Percentiles rank a stretch among this genome's conserved stretches.
phyloP scores from a whole-genome alignment of 1,284 basidiomycete genomes.

The Pseudozyma thailandica region DNA sequence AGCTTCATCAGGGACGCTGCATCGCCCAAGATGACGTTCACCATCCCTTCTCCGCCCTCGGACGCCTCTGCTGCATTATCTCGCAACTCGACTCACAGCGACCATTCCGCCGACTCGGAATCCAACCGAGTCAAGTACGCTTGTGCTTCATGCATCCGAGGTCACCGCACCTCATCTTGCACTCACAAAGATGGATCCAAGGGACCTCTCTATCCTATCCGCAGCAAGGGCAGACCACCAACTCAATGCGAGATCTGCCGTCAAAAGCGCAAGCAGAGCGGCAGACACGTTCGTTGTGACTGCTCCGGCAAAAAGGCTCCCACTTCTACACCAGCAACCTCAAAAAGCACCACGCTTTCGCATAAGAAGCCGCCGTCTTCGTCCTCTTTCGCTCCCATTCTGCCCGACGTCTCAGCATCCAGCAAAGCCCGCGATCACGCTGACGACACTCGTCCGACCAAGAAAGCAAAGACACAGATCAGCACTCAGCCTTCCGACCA shows the following conservation, averaged over 20 bases:
- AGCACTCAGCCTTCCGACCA: background rate
- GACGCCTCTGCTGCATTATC: background rate
- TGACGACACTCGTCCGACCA: conserved; percentile 12
- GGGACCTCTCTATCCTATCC: conserved; percentile 54
- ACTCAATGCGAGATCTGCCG: conserved; percentile 61
- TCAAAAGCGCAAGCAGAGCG: conserved; percentile 50
- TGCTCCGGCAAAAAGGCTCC: conserved; percentile 33
- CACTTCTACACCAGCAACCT: background rate
- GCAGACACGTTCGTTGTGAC: conserved; percentile 55
- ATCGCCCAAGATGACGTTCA: conserved; percentile 13
- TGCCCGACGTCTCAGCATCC: conserved; percentile 2
- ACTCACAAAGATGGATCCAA: conserved; percentile 63
- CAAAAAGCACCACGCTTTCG: background rate
- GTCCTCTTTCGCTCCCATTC: conserved; percentile 7
- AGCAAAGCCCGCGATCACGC: background rate
- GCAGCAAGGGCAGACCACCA: conserved; percentile 56
- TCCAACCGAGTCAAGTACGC: conserved; percentile 54
- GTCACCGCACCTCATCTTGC: conserved; percentile 60
- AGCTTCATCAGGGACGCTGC: conserved; percentile 4
- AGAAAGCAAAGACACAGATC: conserved; percentile 7
- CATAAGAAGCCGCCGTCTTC: conserved; percentile 1
- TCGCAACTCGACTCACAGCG: conserved; percentile 10
- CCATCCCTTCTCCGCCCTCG: conserved; percentile 10
- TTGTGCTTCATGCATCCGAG: conserved; percentile 61
- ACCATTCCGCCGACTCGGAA: conserved; percentile 3